Evolutionary conservation across 2,329 filamentous ascomycete species (phyloP), one percentile per base, ranked within the genome.

Genomic region (Alternaria sp.): DNA sequence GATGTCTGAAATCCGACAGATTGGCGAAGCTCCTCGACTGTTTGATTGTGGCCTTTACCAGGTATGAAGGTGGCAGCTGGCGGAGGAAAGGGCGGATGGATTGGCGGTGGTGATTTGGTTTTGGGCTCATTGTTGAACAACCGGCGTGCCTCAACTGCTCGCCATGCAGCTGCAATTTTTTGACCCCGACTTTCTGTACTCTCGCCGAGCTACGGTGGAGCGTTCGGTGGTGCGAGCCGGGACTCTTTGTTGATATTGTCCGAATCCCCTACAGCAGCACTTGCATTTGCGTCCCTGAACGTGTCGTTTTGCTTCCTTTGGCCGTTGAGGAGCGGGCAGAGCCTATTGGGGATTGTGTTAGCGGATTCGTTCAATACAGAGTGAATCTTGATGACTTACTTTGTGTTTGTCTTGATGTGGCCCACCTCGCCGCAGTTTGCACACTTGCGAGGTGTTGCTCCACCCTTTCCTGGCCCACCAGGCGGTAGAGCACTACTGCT

Each of bases 321-420:
- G 51, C 76, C 76, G 47, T 79, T 79, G 57, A 79, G 75, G 42
- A 78, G 67, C 3, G 76, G 76, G 53, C 76, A 79, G 61, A 79
- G 75, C 51, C 76, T 78, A 46, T 22, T 16, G 6, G 22, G 34
- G n/a, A 14, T 4, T 22, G 16, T 49, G 63, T 76, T 67, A 77
- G 69, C 57, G 53, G 61, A 30, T 18, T 28, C 7, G 5, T 24
- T 39, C n/a, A 32, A 44, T 18, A 55, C 52, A 39, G 24, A 51
- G 54, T 44, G 26, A 48, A 12, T 36, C 14, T 43, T 22, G 32
- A 24, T 28, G 22, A 49, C 68, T 51, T 61, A 95, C 93, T 97
- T 98, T 83, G 97, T 96, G 84, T 98, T 98, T 48, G 94, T 98
- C 81, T 97, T 97, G 84, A 99, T 99, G 75, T 99, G 95, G 32